Evolutionary conservation across 176 grass and related monocot species (phyloP).

Genomic region (Urochloa ruziziensis): DNA sequence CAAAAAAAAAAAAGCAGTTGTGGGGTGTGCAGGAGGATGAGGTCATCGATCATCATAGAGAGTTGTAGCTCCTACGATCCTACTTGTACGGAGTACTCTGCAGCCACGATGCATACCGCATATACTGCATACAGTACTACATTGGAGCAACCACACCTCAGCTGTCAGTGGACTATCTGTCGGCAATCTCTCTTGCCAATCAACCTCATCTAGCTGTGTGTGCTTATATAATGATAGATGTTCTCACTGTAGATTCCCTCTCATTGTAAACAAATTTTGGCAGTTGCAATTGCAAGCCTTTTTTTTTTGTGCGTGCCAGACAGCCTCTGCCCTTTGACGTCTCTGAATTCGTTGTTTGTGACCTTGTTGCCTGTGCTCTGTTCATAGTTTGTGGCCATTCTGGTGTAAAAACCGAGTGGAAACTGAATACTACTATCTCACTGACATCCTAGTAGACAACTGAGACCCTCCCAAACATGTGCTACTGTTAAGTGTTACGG

Average conservation of each 20-base stretch:
- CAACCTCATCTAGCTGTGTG: not conserved
- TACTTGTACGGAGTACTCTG: not conserved
- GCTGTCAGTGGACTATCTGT: slow-evolving; percentile 46
- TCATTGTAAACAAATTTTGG: not conserved
- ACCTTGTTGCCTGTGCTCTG: not conserved
- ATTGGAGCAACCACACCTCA: slow-evolving; percentile 27
- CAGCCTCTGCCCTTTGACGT: not conserved
- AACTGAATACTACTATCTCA: not conserved
- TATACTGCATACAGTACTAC: no score
- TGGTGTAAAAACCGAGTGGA: not conserved
- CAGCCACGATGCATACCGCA: not conserved
- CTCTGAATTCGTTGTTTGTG: not conserved
- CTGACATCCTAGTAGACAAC: not conserved
- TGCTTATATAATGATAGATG: not conserved
- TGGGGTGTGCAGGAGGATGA: slow-evolving; percentile 20
- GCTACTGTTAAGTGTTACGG: not conserved
- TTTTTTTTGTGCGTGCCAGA: slow-evolving; percentile 34
- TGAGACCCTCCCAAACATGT: not conserved
- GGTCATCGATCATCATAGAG: slow-evolving; percentile 35
- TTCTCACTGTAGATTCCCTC: slow-evolving; percentile 10
- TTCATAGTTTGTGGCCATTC: not conserved
- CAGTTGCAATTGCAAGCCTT: not conserved
- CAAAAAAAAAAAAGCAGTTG: no score
- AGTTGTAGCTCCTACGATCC: not conserved
- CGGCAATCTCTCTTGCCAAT: slow-evolving; percentile 22